phyloP scores from a whole-genome alignment of 352 stramenopile genomes.

The Phytophthora cryptogea region DNA sequence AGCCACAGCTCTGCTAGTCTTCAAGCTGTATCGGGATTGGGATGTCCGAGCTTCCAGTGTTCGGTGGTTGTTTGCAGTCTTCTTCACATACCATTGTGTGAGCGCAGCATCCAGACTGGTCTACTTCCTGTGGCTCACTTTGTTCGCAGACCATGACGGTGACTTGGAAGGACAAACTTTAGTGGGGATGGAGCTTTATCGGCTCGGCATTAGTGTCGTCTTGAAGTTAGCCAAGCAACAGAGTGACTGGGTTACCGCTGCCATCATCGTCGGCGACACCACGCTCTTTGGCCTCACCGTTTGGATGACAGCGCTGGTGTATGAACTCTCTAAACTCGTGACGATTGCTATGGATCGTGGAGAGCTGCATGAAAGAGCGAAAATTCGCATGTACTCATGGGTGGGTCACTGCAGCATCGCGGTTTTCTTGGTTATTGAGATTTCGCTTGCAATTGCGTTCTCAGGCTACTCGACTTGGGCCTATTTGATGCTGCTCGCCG shows the following conservation, averaged over 20 bases:
- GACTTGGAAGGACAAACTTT: conserved; percentile 14
- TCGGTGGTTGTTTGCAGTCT: conserved; percentile 30
- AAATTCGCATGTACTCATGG: conserved; percentile 38
- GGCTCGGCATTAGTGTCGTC: conserved; percentile 30
- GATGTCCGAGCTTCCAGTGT: conserved; percentile 35
- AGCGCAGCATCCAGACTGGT: conserved; percentile 13
- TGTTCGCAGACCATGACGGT: neutral
- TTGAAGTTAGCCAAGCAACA: conserved; percentile 26
- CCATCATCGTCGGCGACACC: conserved; percentile 37
- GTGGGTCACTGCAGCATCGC: conserved; percentile 27
- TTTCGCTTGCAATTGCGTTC: conserved; percentile 24
- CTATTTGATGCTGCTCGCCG: conserved; percentile 30
- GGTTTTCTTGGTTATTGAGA: conserved; percentile 22
- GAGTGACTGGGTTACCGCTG: conserved; percentile 29
- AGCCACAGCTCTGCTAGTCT: conserved; percentile 29
- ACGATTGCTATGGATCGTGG: conserved; percentile 41
- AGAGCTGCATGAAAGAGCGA: conserved; percentile 34
- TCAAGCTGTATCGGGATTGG: conserved; percentile 42
- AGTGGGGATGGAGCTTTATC: conserved; percentile 35
- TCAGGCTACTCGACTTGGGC: conserved; percentile 39
- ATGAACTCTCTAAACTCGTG: conserved; percentile 48
- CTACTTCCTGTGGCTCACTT: conserved; percentile 34
- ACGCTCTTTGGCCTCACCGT: conserved; percentile 36
- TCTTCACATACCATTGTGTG: conserved; percentile 39
- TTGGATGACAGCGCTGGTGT: conserved; percentile 45